Evolutionary conservation across 2,329 filamentous ascomycete species (phyloP).

Genomic region (Sporothrix pseudoabietina): DNA sequence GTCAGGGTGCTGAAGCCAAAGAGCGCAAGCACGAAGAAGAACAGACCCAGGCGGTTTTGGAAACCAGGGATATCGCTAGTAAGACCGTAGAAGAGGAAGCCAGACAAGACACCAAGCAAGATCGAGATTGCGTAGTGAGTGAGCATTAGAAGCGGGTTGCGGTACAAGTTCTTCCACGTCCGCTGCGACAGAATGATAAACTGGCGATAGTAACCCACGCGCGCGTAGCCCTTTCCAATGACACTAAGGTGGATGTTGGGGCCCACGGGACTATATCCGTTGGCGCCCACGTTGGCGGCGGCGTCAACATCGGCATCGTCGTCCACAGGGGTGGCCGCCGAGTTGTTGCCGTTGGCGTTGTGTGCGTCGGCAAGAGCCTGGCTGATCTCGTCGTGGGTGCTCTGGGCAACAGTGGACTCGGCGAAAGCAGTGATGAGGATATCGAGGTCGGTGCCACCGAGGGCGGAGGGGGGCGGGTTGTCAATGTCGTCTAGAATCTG

Average conservation of each 20-base stretch:
- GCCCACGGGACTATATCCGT: slow-evolving; percentile 45
- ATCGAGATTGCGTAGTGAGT: slow-evolving; percentile 98
- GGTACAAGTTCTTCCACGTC: slow-evolving; percentile 96
- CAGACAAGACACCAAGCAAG: slow-evolving; percentile 87
- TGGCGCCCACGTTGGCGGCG: slow-evolving; percentile 1
- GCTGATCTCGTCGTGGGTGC: slow-evolving; percentile 76
- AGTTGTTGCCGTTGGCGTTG: slow-evolving; percentile 66
- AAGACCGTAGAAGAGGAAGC: slow-evolving; percentile 93
- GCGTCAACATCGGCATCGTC: slow-evolving; percentile 18
- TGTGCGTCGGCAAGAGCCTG: slow-evolving; percentile 66
- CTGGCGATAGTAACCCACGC: slow-evolving; percentile 76
- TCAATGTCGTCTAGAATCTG: slow-evolving; percentile 71
- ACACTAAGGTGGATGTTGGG: slow-evolving; percentile 57
- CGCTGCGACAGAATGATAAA: slow-evolving; percentile 86
- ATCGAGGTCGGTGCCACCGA: slow-evolving; percentile 76
- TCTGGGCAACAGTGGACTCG: slow-evolving; percentile 73
- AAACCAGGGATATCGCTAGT: slow-evolving; percentile 97
- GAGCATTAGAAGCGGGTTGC: slow-evolving; percentile 97
- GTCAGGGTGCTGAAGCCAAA: slow-evolving; percentile 98
- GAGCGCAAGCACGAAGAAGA: slow-evolving; percentile 94
- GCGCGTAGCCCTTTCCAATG: slow-evolving; percentile 77
- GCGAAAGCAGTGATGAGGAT: slow-evolving; percentile 74
- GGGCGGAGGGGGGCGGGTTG: slow-evolving; percentile 61
- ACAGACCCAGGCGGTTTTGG: slow-evolving; percentile 93
- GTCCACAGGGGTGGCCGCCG: slow-evolving; percentile 52